Conservation (phyloP, 202 grass and related monocot genomes). For the Hordeum pubiflorum region DNA sequence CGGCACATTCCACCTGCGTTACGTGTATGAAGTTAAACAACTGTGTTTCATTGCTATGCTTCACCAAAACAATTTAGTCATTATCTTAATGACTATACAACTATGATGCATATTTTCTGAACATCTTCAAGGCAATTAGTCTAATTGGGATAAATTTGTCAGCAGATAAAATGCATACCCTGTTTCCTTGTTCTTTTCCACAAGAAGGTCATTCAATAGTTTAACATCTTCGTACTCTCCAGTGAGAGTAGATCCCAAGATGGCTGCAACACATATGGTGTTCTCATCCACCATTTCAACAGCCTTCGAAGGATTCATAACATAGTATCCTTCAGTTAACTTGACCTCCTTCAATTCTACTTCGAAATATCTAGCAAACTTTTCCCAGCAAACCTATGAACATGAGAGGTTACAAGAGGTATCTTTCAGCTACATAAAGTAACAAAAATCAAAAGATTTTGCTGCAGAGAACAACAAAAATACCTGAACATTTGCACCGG, state of each 20-base stretch:
- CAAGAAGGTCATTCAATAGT: conserved; percentile 58
- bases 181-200: conserved; percentile 83
- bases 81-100: background rate
- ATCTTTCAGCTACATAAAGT: background rate
- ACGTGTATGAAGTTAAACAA: background rate
- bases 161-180: conserved; percentile 36
- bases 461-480: background rate
- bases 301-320: conserved; percentile 88
- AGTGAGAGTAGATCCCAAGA: conserved; percentile 84
- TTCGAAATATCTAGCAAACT: conserved; percentile 94
- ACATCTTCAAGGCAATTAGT: too few relatives aligned
- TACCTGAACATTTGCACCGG: conserved; percentile 93
- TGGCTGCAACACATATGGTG: conserved; percentile 83
- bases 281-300: conserved; percentile 93
- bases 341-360: conserved; percentile 91
- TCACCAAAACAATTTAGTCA: background rate
- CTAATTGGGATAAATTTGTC: background rate
- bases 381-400: conserved; percentile 87
- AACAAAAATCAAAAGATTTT: background rate
- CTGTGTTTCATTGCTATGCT: background rate
- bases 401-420: background rate
- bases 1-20: conserved; percentile 65
- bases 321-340: conserved; percentile 72
- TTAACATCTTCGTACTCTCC: conserved; percentile 87
- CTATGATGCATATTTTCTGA: too few relatives aligned